phyloP scores from a whole-genome alignment of 179 eudicot species.

The Silene vulgaris region DNA sequence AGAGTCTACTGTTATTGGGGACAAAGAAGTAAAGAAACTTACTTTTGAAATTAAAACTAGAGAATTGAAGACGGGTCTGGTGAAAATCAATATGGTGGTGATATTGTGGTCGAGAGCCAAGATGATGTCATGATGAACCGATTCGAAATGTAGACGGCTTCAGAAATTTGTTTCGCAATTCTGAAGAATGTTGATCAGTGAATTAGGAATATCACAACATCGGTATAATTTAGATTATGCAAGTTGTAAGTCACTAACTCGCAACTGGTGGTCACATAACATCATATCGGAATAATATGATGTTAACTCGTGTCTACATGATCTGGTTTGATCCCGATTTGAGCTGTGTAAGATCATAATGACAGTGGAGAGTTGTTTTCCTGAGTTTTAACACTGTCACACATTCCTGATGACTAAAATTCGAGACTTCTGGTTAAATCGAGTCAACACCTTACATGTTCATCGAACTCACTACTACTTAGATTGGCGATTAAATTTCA shows the following conservation, averaged over 20 bases:
- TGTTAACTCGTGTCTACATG: neutral
- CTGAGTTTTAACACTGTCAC: neutral
- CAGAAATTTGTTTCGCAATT: too few relatives aligned
- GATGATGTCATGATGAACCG: slow-evolving; percentile 21
- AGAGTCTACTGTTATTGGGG: too few relatives aligned
- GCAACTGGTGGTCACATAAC: neutral
- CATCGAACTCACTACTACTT: too few relatives aligned
- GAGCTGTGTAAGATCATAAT: neutral
- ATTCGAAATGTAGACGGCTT: slow-evolving; percentile 12
- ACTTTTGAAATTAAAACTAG: slow-evolving; percentile 18
- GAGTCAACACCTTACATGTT: too few relatives aligned
- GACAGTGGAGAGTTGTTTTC: neutral
- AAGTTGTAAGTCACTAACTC: neutral
- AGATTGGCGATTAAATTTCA: too few relatives aligned
- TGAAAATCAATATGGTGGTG: slow-evolving; percentile 15
- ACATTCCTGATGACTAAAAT: neutral
- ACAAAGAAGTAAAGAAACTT: slow-evolving; percentile 21
- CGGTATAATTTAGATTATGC: slow-evolving; percentile 4
- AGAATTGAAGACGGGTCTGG: slow-evolving; percentile 21
- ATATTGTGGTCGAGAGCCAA: slow-evolving; percentile 18
- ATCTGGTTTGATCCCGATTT: too few relatives aligned
- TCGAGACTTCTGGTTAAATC: too few relatives aligned
- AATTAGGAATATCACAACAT: neutral
- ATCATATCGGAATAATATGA: slow-evolving; percentile 5
- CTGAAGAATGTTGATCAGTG: too few relatives aligned